phyloP scores from a whole-genome alignment of 371 early-diverging fungal species.

The Saksenaea oblongispora region DNA sequence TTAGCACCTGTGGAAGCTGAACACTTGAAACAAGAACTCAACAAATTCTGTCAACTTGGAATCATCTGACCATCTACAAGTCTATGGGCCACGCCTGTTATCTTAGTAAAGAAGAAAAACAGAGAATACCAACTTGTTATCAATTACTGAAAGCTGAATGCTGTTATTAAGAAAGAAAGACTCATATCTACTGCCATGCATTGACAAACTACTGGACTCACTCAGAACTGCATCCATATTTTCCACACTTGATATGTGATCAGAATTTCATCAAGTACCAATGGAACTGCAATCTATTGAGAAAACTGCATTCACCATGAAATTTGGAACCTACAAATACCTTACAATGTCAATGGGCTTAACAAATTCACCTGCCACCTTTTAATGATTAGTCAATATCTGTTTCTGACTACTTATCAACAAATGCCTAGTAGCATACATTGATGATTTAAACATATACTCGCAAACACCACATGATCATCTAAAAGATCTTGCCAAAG shows the following conservation, averaged over 20 bases:
- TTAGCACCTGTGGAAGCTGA: conserved; percentile 2
- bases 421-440: conserved; percentile 26
- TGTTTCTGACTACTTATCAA: conserved; percentile 44
- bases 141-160: conserved; percentile 33
- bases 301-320: conserved; percentile 35
- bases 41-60: conserved; percentile 11
- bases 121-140: conserved; percentile 35
- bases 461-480: conserved; percentile 26
- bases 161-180: conserved; percentile 31
- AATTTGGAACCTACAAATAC: conserved; percentile 30
- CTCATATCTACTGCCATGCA: conserved; percentile 38
- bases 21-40: conserved; percentile 14
- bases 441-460: conserved; percentile 50
- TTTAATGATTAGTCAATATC: conserved; percentile 40
- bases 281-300: conserved; percentile 13
- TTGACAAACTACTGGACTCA: conserved; percentile 36
- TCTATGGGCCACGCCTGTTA: conserved; percentile 31
- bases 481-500: conserved; percentile 27
- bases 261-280: conserved; percentile 41
- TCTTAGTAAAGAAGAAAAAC: conserved; percentile 49
- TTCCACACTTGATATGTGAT: conserved; percentile 44
- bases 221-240: conserved; percentile 26
- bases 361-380: conserved; percentile 47
- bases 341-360: conserved; percentile 54
- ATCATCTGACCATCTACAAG: conserved; percentile 20